Base-by-base conservation (phyloP, 2,329 filamentous ascomycete species). In the Arthrinium phaeospermum region DNA sequence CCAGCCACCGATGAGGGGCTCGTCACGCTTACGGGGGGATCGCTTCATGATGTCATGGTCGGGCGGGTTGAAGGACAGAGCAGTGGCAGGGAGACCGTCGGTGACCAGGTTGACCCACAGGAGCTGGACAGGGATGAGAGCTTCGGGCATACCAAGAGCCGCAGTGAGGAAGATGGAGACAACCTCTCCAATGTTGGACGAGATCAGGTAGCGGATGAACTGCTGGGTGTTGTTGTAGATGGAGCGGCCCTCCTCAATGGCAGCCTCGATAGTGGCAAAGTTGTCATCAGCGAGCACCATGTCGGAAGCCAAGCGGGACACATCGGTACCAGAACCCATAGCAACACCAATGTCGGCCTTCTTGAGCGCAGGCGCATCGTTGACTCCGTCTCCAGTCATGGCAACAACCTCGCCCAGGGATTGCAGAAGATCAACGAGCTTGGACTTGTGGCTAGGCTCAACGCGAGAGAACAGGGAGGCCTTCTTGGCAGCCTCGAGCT, bases 201-300 rank as follows among this genome's bases (percentile, higher is more conserved):
- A 98, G 82, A 99, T 99, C 74, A 99, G 90, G 83, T 99, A 99
- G 69, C 97, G 94, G 84, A 99, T 99, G 84, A 99, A 99, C 82
- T 99, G 96, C 82, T 99, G 96, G 7, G 96, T 99, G 88, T 99
- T 99, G 91, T 96, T 98, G 90, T 98, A 99, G 85, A 99, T 99
- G 75, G 95, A 95, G 75, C 96, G 93, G 71, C 96, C 96, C 85
- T 99, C 96, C 82, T 99, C 96, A 75, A 99, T 95, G 69, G 96
- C 96, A 71, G 94, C 88, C 82, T 98, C 94, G 77, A 99, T 99
- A 4, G 96, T 99, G 74, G 96, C 96, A 83, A 99, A 99, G 87
- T 99, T 99, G 85, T 98, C 95, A 84, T 99, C 97, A 37, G 95
- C 94, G 70, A 99, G 92, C 70, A 99, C 96, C 96, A 99, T 99